Percentiles rank a stretch among this genome's conserved stretches.
Evolutionary conservation across 345 rosid genomes (phyloP).

Genomic region (Salix arbutifolia): DNA sequence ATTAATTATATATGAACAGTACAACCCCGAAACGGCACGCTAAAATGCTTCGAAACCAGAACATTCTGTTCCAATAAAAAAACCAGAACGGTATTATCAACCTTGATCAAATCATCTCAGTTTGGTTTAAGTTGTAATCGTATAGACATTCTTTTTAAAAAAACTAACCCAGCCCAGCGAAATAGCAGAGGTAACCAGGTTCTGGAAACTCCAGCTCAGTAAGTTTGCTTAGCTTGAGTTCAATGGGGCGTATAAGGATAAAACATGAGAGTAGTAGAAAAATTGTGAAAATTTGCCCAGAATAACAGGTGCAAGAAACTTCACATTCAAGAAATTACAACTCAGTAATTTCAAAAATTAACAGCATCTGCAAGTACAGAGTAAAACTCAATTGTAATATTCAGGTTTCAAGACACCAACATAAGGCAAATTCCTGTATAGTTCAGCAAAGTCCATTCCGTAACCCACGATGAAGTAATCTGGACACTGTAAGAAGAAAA

Average conservation of each 20-base stretch:
- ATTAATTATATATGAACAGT: too few species aligned
- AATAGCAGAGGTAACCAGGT: too few species aligned
- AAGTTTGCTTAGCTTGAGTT: not conserved
- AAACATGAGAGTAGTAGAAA: too few species aligned
- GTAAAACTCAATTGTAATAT: conserved; percentile 37
- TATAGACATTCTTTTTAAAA: too few species aligned
- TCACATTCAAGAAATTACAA: not conserved
- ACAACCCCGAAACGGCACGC: too few species aligned
- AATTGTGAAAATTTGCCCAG: not conserved
- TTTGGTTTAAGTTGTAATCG: too few species aligned
- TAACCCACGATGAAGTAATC: conserved; percentile 85
- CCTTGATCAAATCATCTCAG: too few species aligned
- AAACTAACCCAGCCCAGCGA: too few species aligned
- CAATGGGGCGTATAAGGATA: not conserved
- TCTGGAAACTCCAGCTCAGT: too few species aligned
- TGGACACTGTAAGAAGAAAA: conserved; percentile 56
- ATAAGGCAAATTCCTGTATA: conserved; percentile 79
- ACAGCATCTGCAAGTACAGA: not conserved
- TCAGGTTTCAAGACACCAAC: conserved; percentile 79
- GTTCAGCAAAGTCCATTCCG: conserved; percentile 93
- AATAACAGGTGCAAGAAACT: not conserved
- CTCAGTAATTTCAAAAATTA: not conserved
- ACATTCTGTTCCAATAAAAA: too few species aligned
- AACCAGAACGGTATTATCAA: too few species aligned
- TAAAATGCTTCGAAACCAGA: too few species aligned